Evolutionary conservation across 2,329 filamentous ascomycete species (phyloP), one percentile per base, ranked within the genome.

Genomic region (Cordyceps pruinosa): DNA sequence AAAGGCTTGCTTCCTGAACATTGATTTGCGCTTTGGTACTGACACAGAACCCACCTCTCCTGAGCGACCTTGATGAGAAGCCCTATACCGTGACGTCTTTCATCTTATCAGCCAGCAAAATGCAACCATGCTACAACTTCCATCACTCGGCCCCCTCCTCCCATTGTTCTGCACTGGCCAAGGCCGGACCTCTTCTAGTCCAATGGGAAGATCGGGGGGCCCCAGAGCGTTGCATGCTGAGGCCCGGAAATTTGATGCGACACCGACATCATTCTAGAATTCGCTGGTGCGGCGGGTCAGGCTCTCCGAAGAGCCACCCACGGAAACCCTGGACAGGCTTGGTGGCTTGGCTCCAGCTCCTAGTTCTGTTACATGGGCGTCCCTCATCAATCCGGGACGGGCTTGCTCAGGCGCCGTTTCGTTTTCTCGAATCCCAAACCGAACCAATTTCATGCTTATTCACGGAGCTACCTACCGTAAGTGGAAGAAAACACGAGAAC

Each of bases 161-260:
- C n/a, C n/a, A n/a, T n/a, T n/a, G n/a, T n/a, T n/a, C 13, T 28
- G 34, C 50, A 39, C 32, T 41, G 34, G 17, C 26, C 34, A 41
- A 23, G 35, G 19, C 39, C 28, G 46, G 23, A n/a, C 12, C 34
- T 21, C 39, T 26, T 39, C 50, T 30, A 23, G 41, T 37, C 50
- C 52, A 55, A 55, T 55, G 32, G 34, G n/a, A 37, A 23, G 32
- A 55, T 55, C 25, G 25, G 42, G 46, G 17, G 32, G n/a, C n/a
- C 42, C 32, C 15, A 32, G 37, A 19, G 23, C 23, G 34, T 42
- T 37, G 13, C n/a, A n/a, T n/a, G 39, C 21, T 55, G 32, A 28
- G 26, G 23, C 34, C 52, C 28, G 52, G 52, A 55, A 55, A 55
- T 55, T 55, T 55, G 42, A 55, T 55, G 52, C 52, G n/a, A 55